phyloP scores from a whole-genome alignment of 73 alveolate genomes.

The Tetrahymena thermophila region DNA sequence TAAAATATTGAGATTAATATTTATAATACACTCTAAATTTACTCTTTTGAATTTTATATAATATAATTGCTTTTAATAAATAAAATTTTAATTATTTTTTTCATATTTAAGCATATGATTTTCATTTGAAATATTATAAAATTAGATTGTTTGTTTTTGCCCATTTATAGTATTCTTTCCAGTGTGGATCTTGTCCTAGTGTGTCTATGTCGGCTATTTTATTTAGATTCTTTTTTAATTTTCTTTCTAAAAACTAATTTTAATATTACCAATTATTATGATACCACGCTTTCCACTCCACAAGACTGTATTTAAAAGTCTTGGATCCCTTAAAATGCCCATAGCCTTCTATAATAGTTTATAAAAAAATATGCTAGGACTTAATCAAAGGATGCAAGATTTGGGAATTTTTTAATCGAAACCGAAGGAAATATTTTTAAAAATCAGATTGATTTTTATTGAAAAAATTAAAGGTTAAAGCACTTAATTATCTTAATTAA shows the following conservation, averaged over 20 bases:
- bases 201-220: background rate
- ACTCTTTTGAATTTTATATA: too few relatives aligned
- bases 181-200: background rate
- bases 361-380: background rate
- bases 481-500: background rate
- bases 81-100: background rate
- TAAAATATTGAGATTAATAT: too few relatives aligned
- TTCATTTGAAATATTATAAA: background rate
- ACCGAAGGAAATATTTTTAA: background rate
- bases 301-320: background rate
- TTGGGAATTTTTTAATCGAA: background rate
- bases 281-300: slow-evolving; percentile 1
- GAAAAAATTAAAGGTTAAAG: background rate
- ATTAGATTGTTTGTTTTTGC: background rate
- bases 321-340: slow-evolving; percentile 2
- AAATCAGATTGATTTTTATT: background rate
- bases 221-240: background rate
- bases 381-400: background rate
- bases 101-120: too few relatives aligned
- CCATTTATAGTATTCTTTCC: background rate
- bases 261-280: background rate
- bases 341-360: background rate
- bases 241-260: background rate
- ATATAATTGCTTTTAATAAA: background rate
- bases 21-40: too few relatives aligned